Evolutionary conservation across 306 rosid genomes (phyloP).

Genomic region (Ormosia semicastrata): DNA sequence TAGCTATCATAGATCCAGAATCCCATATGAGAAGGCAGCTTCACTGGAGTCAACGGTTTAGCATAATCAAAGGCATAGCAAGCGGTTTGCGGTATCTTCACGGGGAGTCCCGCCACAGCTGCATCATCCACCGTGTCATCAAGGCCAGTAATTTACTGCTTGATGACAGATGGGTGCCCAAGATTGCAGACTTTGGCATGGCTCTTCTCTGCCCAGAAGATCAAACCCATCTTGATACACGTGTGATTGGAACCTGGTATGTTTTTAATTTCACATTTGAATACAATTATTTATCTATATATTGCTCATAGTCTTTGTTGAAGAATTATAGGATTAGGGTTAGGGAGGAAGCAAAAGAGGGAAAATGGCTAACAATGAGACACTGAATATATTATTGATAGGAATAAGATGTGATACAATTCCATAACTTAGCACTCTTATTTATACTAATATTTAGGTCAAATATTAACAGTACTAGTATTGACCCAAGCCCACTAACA

Average conservation of each 20-base stretch:
- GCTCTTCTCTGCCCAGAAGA: slow-evolving; percentile 81
- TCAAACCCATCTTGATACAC: slow-evolving; percentile 65
- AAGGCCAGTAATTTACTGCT: slow-evolving; percentile 11
- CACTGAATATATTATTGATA: no score
- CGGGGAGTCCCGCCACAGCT: slow-evolving; percentile 57
- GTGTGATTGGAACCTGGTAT: slow-evolving; percentile 72
- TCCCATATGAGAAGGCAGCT: slow-evolving; percentile 39
- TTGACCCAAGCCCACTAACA: no score
- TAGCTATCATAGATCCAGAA: slow-evolving; percentile 22
- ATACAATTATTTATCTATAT: not conserved
- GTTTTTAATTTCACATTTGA: not conserved
- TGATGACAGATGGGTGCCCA: slow-evolving; percentile 68
- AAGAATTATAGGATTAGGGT: no score
- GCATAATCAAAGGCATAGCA: slow-evolving; percentile 57
- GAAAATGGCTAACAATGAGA: no score
- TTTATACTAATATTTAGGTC: no score
- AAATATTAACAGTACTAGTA: no score
- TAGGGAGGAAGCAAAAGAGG: no score
- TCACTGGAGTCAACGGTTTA: slow-evolving; percentile 62
- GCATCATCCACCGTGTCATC: slow-evolving; percentile 6
- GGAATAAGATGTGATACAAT: no score
- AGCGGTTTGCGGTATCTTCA: slow-evolving; percentile 73
- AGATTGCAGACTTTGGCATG: slow-evolving; percentile 78
- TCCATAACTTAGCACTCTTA: no score
- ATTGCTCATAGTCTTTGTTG: not conserved